Base-by-base conservation (phyloP, 169 alveolate species). In the Plasmodium vivax region DNA sequence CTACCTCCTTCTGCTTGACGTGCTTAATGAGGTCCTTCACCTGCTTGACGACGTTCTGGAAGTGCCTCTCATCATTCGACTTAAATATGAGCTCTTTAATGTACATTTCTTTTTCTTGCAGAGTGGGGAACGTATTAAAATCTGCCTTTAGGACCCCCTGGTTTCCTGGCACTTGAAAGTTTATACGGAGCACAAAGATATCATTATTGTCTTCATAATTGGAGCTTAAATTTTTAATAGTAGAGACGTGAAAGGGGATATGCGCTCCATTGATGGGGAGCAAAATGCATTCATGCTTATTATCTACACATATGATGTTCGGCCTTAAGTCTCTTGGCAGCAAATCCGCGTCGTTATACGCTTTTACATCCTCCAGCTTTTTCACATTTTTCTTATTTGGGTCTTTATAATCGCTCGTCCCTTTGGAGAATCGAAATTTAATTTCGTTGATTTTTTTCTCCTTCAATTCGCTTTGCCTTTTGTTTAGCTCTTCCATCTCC, bases 11-110 rank as follows among this genome's bases (percentile, higher is more conserved):
- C 84, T 97, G 98, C 94, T 97, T 98, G 74, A 98, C 98, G 79
- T 98, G 98, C 95, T 98, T 98, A 71, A 98, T 97, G 92, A 98
- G 98, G 27, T 98, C 99, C 96, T 98, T 99, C 47, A 99, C 98
- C 54, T 97, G 96, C 79, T 98, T 96, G 75, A 97, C 97, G 4
- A 98, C 96, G 23, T 85, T 90, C 32, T 97, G 98, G 27, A 97
- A 85, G 80, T 97, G 98, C 82, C 95, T 96, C 27, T 96, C 97
- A 93, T 98, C 98, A 62, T 96, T 97, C 71, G 99, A 98, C 88
- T 98, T 98, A 90, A 98, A 97, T 90, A 99, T 97, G 30, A 99
- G 94, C 95, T 99, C 99, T 93, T 98, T 98, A 4, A 99, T 96
- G 96, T 98, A 98, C 68, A 99, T 95, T 47, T 98, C 96, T 93